Conservation (phyloP, 2,329 filamentous ascomycete genomes). For the Cercospora citrullina region DNA sequence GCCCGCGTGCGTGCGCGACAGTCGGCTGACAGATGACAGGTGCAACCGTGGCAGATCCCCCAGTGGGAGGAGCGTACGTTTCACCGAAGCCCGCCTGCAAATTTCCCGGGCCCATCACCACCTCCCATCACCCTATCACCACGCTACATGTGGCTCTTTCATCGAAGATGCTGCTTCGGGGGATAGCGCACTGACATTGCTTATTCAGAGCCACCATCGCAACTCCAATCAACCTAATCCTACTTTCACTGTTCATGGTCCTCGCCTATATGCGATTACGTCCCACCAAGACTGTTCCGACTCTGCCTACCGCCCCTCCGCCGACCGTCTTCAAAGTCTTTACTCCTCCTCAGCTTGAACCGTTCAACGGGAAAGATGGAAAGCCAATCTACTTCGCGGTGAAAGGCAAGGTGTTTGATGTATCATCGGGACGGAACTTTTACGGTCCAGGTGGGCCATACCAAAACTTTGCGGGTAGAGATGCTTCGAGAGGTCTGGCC, state of each 20-base stretch:
- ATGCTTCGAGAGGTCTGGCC: conserved; percentile 84
- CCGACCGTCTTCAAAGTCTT: conserved; percentile 86
- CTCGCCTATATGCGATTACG: conserved; percentile 61
- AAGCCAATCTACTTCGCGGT: conserved; percentile 87
- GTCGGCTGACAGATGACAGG: conserved; percentile 5
- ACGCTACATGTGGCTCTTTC: background rate
- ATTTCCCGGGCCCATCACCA: conserved; percentile 9
- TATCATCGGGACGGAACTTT: conserved; percentile 82
- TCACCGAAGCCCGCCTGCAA: conserved; percentile 21
- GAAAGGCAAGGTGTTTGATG: conserved; percentile 87
- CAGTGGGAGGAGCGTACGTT: conserved; percentile 19
- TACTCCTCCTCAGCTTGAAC: conserved; percentile 77
- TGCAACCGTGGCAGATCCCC: conserved; percentile 14
- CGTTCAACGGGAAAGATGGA: conserved; percentile 75
- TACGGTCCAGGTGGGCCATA: conserved; percentile 96
- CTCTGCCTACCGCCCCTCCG: conserved; percentile 57
- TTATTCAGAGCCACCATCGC: conserved; percentile 53
- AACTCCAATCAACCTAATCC: conserved; percentile 62
- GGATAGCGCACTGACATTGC: background rate
- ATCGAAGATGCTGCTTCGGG: background rate
- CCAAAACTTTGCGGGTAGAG: conserved; percentile 90
- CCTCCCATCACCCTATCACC: background rate
- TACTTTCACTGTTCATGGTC: conserved; percentile 58
- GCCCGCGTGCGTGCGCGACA: background rate
- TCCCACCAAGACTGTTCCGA: conserved; percentile 48